Percentiles rank a stretch among this genome's conserved stretches.
phyloP scores from a whole-genome alignment of 2,329 filamentous ascomycete species.

The Aphanoascus verrucosus region DNA sequence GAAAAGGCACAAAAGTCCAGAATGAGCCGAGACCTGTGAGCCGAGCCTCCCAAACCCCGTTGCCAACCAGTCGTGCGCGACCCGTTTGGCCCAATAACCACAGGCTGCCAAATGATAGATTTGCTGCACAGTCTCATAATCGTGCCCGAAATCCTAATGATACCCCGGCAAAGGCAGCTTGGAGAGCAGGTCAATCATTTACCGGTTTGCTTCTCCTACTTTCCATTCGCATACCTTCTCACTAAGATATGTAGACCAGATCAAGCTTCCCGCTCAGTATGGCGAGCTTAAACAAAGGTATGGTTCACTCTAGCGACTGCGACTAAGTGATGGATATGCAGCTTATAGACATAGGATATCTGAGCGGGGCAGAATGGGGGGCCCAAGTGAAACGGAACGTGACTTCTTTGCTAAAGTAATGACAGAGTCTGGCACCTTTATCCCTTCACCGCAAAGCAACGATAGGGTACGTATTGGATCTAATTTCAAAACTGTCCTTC shows the following conservation, averaged over 20 bases:
- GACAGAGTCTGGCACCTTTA: conserved; percentile 21
- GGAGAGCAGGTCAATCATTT: conserved; percentile 16
- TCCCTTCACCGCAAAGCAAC: conserved; percentile 20
- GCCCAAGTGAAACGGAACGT: neutral
- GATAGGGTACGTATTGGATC: conserved; percentile 19
- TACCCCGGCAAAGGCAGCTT: conserved; percentile 21
- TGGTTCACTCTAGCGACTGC: neutral
- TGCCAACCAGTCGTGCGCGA: neutral
- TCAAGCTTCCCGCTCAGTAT: conserved; percentile 6
- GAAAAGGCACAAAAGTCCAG: neutral
- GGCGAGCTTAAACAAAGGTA: conserved; percentile 10
- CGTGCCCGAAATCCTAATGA: conserved; percentile 9
- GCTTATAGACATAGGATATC: conserved; percentile 2
- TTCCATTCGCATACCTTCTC: neutral
- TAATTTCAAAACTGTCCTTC: neutral
- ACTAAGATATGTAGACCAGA: conserved; percentile 7
- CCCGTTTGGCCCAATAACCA: neutral
- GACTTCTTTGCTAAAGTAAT: conserved; percentile 21
- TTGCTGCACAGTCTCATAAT: neutral
- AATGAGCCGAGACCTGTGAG: neutral
- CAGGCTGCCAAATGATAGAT: neutral
- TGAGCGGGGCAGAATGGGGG: neutral
- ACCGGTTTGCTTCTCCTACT: neutral
- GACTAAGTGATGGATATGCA: neutral
- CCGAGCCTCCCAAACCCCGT: neutral